phyloP scores from a whole-genome alignment of 176 grass and related monocot species.

The Ensete ventricosum region DNA sequence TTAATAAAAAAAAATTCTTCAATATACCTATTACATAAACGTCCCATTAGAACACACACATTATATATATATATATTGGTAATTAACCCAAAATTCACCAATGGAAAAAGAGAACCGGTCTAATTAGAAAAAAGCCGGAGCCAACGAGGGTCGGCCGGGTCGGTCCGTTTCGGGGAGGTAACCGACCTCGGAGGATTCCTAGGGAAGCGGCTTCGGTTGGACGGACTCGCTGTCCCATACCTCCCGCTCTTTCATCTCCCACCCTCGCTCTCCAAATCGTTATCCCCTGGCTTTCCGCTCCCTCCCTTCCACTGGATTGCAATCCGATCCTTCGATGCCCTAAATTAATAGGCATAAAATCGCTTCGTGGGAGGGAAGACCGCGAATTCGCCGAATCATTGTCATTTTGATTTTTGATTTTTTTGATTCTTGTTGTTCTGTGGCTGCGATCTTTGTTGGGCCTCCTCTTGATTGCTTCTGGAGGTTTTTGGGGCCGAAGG shows the following conservation, averaged over 20 bases:
- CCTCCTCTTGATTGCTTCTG: not conserved
- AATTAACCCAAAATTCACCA: too few relatives aligned
- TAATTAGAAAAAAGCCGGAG: too few relatives aligned
- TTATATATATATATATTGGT: too few relatives aligned
- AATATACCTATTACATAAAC: too few relatives aligned
- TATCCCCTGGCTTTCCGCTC: conserved; percentile 4
- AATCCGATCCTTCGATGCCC: conserved; percentile 22
- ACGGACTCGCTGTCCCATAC: conserved; percentile 15
- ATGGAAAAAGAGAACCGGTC: too few relatives aligned
- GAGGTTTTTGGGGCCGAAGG: not conserved
- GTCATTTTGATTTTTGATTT: not conserved
- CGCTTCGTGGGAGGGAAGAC: not conserved
- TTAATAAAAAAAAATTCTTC: too few relatives aligned
- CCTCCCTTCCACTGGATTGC: conserved; percentile 14
- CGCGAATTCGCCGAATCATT: not conserved
- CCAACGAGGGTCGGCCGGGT: not conserved
- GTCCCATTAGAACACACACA: too few relatives aligned
- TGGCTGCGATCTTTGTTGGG: not conserved
- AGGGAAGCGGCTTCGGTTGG: conserved; percentile 8
- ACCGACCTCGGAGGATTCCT: not conserved
- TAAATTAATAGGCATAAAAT: not conserved
- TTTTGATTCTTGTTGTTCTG: not conserved
- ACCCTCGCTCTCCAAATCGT: conserved; percentile 5
- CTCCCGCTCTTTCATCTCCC: conserved; percentile 19
- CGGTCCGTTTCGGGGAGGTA: not conserved